Percentiles rank a stretch among this genome's conserved stretches.
Evolutionary conservation across 176 grass and related monocot species (phyloP).

Genomic region (Musa troglodytarum): DNA sequence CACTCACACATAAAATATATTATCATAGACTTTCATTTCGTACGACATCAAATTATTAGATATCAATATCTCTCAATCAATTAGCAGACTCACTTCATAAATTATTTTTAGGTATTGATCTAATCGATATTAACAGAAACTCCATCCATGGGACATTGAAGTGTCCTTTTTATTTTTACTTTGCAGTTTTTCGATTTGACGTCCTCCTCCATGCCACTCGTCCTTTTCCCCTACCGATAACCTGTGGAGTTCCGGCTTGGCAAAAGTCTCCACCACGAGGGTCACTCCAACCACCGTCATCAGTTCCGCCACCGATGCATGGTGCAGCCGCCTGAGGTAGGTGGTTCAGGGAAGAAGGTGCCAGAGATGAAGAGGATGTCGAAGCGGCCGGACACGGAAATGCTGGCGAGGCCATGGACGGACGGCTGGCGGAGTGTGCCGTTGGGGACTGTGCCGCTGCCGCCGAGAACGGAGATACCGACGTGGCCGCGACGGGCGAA

Average conservation of each 20-base stretch:
- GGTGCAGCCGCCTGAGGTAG: not conserved
- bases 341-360: not conserved
- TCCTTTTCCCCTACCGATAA: slow-evolving; percentile 21
- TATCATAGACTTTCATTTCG: no score
- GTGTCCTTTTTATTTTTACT: no score
- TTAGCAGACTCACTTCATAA: no score
- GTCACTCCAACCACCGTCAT: slow-evolving; percentile 43
- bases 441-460: slow-evolving; percentile 32
- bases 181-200: not conserved
- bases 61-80: no score
- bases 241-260: slow-evolving; percentile 42
- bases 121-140: no score
- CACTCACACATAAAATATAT: no score
- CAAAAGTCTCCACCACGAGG: slow-evolving; percentile 52
- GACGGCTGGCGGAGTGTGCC: slow-evolving; percentile 42
- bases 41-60: no score
- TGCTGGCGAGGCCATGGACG: not conserved
- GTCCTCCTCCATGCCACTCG: not conserved
- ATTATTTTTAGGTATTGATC: no score
- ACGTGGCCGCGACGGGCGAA: slow-evolving; percentile 43
- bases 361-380: slow-evolving; percentile 59
- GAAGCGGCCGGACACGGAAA: slow-evolving; percentile 48
- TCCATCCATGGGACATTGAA: no score
- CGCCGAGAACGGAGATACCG: slow-evolving; percentile 53
- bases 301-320: slow-evolving; percentile 25